These are phyloP conservation scores for Monsonia emarginata DNA, from an alignment of 441 rosid species.

Conservation along the genomic window DNA sequence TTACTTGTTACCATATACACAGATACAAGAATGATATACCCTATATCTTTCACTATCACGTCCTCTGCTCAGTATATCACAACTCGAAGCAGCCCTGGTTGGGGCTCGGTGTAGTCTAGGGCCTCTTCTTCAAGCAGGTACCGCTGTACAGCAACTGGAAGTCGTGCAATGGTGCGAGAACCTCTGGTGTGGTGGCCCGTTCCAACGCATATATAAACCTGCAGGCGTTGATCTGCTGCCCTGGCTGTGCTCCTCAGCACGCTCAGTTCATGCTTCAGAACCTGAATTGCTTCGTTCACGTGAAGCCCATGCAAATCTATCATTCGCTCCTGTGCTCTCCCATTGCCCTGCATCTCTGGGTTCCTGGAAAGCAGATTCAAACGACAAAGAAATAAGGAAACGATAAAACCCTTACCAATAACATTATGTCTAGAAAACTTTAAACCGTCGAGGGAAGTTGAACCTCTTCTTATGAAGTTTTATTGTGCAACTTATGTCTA, in stretches of 20 bases:
- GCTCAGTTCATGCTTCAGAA: constrained; percentile 70
- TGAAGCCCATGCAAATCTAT: constrained; percentile 94
- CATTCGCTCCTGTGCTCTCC: constrained; percentile 73
- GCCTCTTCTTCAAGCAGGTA: constrained; percentile 87
- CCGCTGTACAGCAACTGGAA: constrained; percentile 80
- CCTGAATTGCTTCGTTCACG: constrained; percentile 71
- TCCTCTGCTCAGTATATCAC: constrained; percentile 50
- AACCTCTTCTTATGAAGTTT: background rate
- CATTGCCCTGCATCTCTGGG: constrained; percentile 46
- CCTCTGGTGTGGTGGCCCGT: constrained; percentile 93
- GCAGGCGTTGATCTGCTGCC: constrained; percentile 70
- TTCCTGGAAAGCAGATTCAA: constrained; percentile 39
- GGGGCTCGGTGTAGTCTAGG: constrained; percentile 76
- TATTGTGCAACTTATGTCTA: background rate
- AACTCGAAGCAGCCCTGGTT: constrained; percentile 86
- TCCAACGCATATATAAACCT: constrained; percentile 84
- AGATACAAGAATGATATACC: constrained; percentile 42
- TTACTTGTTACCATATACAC: constrained; percentile 41
- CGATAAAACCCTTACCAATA: background rate
- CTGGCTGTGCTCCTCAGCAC: constrained; percentile 63
- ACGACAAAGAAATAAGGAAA: background rate
- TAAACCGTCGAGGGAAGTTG: background rate
- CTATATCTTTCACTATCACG: constrained; percentile 22
- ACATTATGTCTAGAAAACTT: background rate
- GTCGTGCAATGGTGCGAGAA: constrained; percentile 76